Conservation (phyloP, 768 basidiomycete species). For the Russula olivacea region DNA sequence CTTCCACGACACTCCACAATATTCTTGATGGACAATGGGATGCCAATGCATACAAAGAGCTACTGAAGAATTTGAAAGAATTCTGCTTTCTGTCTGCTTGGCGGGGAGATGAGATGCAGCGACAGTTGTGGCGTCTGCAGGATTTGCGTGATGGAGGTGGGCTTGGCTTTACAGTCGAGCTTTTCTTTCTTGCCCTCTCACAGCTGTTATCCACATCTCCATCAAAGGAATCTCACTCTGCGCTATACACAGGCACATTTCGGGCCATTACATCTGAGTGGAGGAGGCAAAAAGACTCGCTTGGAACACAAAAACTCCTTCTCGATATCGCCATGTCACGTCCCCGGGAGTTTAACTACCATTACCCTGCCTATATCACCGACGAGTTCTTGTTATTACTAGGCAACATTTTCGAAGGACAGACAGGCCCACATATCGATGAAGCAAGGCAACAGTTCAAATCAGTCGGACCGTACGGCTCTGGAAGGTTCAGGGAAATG, state of each 20-base stretch:
- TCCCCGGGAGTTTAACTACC: background rate
- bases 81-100: no score
- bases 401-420: background rate
- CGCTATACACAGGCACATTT: background rate
- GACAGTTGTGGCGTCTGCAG: background rate
- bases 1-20: background rate
- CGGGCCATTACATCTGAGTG: background rate
- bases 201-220: background rate
- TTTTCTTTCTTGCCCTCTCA: background rate
- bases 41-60: background rate
- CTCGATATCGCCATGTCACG: background rate
- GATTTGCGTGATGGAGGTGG: background rate
- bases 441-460: background rate
- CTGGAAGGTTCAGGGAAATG: background rate
- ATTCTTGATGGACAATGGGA: background rate
- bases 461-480: fast-evolving
- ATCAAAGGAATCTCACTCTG: background rate
- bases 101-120: background rate
- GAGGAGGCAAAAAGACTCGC: background rate
- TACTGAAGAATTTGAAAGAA: background rate
- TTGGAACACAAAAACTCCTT: slow-evolving; percentile 1
- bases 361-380: background rate
- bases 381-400: background rate
- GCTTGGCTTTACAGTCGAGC: slow-evolving; percentile 3
- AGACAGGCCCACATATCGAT: background rate